phyloP scores from a whole-genome alignment of 2,329 filamentous ascomycete genomes.

The Botrytis paeoniae region DNA sequence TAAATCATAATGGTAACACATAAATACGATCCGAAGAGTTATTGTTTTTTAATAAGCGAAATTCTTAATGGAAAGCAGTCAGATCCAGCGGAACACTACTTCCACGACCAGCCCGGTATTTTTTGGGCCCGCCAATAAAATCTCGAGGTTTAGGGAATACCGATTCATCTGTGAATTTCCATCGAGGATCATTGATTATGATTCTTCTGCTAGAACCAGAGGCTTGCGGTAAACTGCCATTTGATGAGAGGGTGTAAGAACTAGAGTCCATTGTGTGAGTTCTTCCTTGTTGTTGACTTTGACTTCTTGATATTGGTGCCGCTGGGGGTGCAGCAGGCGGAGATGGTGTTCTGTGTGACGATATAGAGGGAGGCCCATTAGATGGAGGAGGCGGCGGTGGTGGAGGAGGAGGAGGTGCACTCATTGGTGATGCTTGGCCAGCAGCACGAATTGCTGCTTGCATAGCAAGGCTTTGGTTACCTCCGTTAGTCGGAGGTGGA shows the following conservation, averaged over 20 bases:
- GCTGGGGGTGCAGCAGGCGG: conserved; percentile 38
- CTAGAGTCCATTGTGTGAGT: conserved; percentile 68
- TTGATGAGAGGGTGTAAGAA: conserved; percentile 68
- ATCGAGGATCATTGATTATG: conserved; percentile 73
- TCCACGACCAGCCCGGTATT: conserved; percentile 85
- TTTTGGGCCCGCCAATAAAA: conserved; percentile 70
- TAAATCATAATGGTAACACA: conserved; percentile 19
- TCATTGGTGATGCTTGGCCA: conserved; percentile 43
- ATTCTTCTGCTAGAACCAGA: conserved; percentile 48
- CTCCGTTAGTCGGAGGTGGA: conserved; percentile 36
- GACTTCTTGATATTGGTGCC: conserved; percentile 41
- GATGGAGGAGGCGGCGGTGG: conserved; percentile 40
- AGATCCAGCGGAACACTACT: conserved; percentile 93
- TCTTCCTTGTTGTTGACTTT: conserved; percentile 47
- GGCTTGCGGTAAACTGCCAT: conserved; percentile 51
- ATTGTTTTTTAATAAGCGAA: neutral
- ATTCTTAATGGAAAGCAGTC: conserved; percentile 43
- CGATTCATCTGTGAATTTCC: conserved; percentile 81
- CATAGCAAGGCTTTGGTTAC: conserved; percentile 42
- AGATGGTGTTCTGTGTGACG: conserved; percentile 39
- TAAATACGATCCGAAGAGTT: conserved; percentile 8
- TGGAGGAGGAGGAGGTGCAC: conserved; percentile 39
- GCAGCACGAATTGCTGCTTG: conserved; percentile 47
- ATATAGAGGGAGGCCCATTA: conserved; percentile 41
- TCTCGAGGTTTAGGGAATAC: conserved; percentile 81